phyloP scores from a whole-genome alignment of 805 yeast species.

The Citeromyces matritensis region DNA sequence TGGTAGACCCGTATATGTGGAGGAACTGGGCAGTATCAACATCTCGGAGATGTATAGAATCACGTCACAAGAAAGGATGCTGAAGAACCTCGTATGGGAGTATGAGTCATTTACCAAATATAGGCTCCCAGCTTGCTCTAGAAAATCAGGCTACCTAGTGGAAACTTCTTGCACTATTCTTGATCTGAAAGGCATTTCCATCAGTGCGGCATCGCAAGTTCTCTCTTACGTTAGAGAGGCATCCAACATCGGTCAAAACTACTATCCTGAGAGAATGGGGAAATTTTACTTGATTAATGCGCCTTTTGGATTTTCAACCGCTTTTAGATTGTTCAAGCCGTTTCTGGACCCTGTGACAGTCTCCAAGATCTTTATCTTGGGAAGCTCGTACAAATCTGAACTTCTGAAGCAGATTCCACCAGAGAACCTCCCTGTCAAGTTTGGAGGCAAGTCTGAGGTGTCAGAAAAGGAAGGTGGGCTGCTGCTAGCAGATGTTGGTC shows the following conservation, averaged over 20 bases:
- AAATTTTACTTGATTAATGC: slow-evolving; percentile 91
- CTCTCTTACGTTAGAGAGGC: slow-evolving; percentile 85
- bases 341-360: slow-evolving; percentile 97
- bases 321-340: slow-evolving; percentile 81
- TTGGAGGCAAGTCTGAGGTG: slow-evolving; percentile 71
- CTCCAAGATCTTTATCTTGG: slow-evolving; percentile 80
- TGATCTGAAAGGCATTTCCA: slow-evolving; percentile 89
- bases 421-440: slow-evolving; percentile 81
- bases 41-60: slow-evolving; percentile 83
- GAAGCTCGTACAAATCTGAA: slow-evolving; percentile 66
- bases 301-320: slow-evolving; percentile 94
- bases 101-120: slow-evolving; percentile 77
- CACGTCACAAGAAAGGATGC: slow-evolving; percentile 92
- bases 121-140: slow-evolving; percentile 90
- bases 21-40: slow-evolving; percentile 86
- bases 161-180: slow-evolving; percentile 95
- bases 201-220: slow-evolving; percentile 74
- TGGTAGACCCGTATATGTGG: slow-evolving; percentile 92
- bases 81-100: slow-evolving; percentile 93
- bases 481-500: slow-evolving; percentile 83
- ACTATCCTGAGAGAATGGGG: slow-evolving; percentile 99
- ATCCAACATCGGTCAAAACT: slow-evolving; percentile 87
- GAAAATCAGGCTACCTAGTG: slow-evolving; percentile 59
- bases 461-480: slow-evolving; percentile 64
- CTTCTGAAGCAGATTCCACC: slow-evolving; percentile 85